These are phyloP conservation scores for Penicillium longicatenatum DNA, from an alignment of 495 filamentous ascomycete genomes.

Conservation along the genomic window DNA sequence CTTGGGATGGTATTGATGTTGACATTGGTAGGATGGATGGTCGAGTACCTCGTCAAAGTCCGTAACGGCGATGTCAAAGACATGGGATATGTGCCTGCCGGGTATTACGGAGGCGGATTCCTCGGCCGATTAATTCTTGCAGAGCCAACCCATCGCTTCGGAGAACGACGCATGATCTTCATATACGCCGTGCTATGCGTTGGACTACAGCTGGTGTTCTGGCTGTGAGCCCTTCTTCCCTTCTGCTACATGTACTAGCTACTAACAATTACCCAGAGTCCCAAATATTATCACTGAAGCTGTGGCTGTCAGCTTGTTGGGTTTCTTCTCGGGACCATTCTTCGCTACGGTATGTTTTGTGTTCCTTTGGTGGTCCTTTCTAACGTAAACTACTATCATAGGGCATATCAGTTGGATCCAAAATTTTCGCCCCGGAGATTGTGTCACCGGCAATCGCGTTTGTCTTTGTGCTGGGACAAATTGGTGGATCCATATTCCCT, in stretches of 20 bases:
- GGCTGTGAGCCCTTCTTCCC: conserved; percentile 26
- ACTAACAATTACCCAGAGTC: conserved; percentile 16
- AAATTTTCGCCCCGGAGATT: conserved; percentile 30
- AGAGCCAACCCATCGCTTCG: conserved; percentile 31
- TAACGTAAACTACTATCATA: background rate
- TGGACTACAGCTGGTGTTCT: conserved; percentile 34
- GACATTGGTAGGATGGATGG: conserved; percentile 25
- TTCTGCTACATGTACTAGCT: background rate
- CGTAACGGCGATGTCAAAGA: conserved; percentile 32
- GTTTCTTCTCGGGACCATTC: conserved; percentile 35
- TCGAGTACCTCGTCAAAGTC: conserved; percentile 35
- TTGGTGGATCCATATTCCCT: conserved; percentile 31
- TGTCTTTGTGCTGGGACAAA: conserved; percentile 33
- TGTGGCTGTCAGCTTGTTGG: conserved; percentile 33
- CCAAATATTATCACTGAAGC: conserved; percentile 38
- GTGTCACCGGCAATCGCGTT: conserved; percentile 34
- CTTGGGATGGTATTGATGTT: no score
- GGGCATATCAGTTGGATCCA: conserved; percentile 35
- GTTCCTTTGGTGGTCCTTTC: background rate
- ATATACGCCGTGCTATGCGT: conserved; percentile 33
- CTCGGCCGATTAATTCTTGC: conserved; percentile 30
- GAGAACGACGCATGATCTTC: conserved; percentile 34
- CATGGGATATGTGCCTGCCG: conserved; percentile 36
- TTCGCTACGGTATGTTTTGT: conserved; percentile 30
- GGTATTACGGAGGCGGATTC: conserved; percentile 32